A percentile compares a stretch with the other conserved stretches of the same genome.
phyloP scores from a whole-genome alignment of 2,329 filamentous ascomycete species.

The Cercospora brassicicola region DNA sequence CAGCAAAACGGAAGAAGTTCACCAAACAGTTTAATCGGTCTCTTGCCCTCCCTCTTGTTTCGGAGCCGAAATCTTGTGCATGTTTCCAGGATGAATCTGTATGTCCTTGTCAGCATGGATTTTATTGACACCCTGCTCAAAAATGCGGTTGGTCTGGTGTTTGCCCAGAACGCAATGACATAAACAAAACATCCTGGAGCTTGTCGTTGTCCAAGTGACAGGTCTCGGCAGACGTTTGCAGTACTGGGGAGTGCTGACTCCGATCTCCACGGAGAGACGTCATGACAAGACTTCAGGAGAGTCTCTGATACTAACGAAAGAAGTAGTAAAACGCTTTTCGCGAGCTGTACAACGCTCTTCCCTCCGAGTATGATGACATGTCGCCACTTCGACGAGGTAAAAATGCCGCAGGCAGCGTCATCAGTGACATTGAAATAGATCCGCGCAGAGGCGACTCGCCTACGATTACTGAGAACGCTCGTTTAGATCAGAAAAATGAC shows the following conservation, averaged over 20 bases:
- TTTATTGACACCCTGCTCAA: not conserved
- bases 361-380: not conserved
- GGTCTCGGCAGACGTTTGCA: not conserved
- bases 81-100: not conserved
- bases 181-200: not conserved
- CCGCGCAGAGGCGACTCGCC: not conserved
- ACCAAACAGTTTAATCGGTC: not conserved
- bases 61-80: conserved; percentile 1
- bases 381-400: not conserved
- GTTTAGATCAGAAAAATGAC: not conserved
- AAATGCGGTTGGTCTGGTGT: not conserved
- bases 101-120: not conserved
- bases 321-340: not conserved
- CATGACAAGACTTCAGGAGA: not conserved
- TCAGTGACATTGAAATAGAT: not conserved
- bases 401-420: not conserved
- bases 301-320: not conserved
- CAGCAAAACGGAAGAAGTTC: not conserved
- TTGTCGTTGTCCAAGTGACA: not conserved
- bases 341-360: not conserved
- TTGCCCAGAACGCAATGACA: not conserved
- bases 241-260: not conserved
- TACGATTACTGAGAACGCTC: not conserved
- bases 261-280: not conserved
- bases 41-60: not conserved